Percentiles rank a stretch among this genome's conserved stretches.
phyloP scores from a whole-genome alignment of 164 flowering plant genomes.

The Umbilicus rupestris region DNA sequence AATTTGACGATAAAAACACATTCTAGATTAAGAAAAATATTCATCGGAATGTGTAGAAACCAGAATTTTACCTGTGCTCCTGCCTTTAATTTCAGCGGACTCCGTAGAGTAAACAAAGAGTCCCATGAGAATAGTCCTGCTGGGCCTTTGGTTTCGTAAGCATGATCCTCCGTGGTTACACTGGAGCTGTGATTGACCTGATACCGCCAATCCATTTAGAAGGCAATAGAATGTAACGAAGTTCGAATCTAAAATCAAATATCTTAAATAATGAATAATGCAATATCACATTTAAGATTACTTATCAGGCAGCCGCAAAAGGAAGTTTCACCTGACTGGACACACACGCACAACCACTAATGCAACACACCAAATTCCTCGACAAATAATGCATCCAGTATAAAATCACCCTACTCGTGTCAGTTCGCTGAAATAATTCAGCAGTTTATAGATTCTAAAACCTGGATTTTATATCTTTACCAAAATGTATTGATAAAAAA shows the following conservation, averaged over 20 bases:
- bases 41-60: too few relatives aligned
- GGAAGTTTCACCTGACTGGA: too few relatives aligned
- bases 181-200: conserved; percentile 71
- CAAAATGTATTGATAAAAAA: too few relatives aligned
- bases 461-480: too few relatives aligned
- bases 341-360: too few relatives aligned
- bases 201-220: conserved; percentile 7
- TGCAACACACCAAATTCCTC: too few relatives aligned
- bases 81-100: conserved; percentile 66
- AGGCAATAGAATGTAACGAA: not conserved
- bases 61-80: conserved; percentile 73
- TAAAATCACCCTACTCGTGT: too few relatives aligned
- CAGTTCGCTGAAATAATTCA: too few relatives aligned
- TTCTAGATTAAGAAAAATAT: too few relatives aligned
- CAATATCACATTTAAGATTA: not conserved
- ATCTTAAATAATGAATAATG: not conserved
- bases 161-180: conserved; percentile 63
- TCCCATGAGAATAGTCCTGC: conserved; percentile 91
- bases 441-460: too few relatives aligned
- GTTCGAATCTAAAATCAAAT: not conserved
- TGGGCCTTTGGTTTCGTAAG: conserved; percentile 68
- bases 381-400: too few relatives aligned
- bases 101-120: conserved; percentile 53
- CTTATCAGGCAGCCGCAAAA: not conserved
- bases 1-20: too few relatives aligned